Conservation (phyloP, 129 eudicot genomes). For the Centrapalus pauciflorus region DNA sequence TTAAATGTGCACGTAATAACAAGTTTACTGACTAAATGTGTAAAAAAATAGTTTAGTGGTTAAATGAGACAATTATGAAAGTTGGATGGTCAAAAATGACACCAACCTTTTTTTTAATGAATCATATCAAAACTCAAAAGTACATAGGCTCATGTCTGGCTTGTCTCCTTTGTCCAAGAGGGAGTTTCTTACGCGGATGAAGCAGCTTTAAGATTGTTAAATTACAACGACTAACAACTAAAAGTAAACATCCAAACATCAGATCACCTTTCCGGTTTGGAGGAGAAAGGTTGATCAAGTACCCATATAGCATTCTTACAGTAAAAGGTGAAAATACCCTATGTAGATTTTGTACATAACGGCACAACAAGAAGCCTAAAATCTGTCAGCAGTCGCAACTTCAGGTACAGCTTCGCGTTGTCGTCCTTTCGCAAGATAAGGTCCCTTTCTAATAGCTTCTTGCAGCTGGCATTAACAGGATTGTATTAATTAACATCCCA, state of each 20-base stretch:
- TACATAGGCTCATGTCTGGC: too few relatives aligned
- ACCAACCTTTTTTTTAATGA: too few relatives aligned
- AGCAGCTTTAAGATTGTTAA: neutral
- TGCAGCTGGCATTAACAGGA: constrained; percentile 49
- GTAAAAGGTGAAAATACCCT: neutral
- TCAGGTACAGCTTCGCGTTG: constrained; percentile 77
- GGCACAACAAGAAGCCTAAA: constrained; percentile 25
- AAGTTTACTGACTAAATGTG: too few relatives aligned
- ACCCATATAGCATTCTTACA: too few relatives aligned
- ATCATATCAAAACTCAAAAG: too few relatives aligned
- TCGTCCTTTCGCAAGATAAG: constrained; percentile 59
- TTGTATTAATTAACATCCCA: too few relatives aligned
- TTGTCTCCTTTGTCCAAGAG: too few relatives aligned
- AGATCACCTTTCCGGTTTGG: neutral
- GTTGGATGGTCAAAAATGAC: too few relatives aligned
- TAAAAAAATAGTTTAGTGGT: too few relatives aligned
- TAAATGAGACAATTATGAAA: too few relatives aligned
- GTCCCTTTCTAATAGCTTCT: constrained; percentile 81
- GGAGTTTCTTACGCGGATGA: neutral
- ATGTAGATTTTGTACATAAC: neutral
- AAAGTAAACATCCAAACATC: neutral
- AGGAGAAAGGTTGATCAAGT: too few relatives aligned
- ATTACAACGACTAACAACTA: neutral
- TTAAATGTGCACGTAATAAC: too few relatives aligned
- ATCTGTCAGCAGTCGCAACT: constrained; percentile 73